phyloP scores from a whole-genome alignment of 768 basidiomycete species.

The Boletus rubescentipes region DNA sequence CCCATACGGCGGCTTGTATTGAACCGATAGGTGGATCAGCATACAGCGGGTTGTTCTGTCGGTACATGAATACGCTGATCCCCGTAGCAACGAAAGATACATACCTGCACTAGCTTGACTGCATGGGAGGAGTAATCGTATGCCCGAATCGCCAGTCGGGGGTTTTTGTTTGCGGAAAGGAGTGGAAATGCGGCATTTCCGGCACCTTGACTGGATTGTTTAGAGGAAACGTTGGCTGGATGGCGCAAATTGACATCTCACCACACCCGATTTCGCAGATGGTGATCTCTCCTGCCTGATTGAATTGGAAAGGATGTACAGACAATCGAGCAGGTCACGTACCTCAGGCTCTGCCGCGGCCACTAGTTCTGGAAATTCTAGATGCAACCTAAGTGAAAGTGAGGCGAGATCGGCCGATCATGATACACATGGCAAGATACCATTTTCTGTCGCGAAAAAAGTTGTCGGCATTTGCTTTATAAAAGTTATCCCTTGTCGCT shows the following conservation, averaged over 20 bases:
- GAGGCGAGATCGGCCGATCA: neutral
- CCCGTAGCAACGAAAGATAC: conserved; percentile 12
- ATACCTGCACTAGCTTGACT: conserved; percentile 83
- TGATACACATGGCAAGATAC: conserved; percentile 30
- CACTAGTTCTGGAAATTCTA: conserved; percentile 92
- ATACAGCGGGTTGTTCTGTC: conserved; percentile 73
- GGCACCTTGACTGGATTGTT: conserved; percentile 56
- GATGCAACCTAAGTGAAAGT: conserved; percentile 60
- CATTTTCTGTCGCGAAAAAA: conserved; percentile 97
- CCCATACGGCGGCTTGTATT: conserved; percentile 87
- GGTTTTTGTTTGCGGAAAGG: conserved; percentile 79
- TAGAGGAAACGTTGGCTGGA: neutral
- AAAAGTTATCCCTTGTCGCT: conserved; percentile 83
- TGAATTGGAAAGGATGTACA: conserved; percentile 1
- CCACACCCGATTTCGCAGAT: conserved; percentile 93
- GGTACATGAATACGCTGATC: neutral
- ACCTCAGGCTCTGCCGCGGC: conserved; percentile 68
- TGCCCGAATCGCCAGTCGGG: conserved; percentile 67
- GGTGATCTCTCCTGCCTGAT: conserved; percentile 70
- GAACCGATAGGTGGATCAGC: conserved; percentile 61
- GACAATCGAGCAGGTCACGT: conserved; percentile 13
- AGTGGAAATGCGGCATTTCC: conserved; percentile 96
- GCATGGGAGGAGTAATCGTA: conserved; percentile 93
- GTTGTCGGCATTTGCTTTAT: conserved; percentile 78
- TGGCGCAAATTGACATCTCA: conserved; percentile 31